These are phyloP conservation scores for Amaranthus palmeri DNA, from an alignment of 148 eudicot genomes.

Conservation along the genomic window DNA sequence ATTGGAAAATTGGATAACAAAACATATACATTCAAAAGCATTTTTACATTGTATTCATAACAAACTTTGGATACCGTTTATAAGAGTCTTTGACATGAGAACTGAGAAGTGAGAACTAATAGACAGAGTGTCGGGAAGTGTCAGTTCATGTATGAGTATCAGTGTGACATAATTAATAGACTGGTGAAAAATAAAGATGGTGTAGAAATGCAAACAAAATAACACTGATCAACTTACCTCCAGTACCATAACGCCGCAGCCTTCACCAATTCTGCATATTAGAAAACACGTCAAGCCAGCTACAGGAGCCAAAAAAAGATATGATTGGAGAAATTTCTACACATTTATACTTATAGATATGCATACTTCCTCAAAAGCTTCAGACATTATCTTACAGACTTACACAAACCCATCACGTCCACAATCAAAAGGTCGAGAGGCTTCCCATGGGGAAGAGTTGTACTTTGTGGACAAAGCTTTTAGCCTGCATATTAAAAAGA, in stretches of 20 bases:
- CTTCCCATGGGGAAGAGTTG: slow-evolving; percentile 66
- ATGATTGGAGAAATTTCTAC: background rate
- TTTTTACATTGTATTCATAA: too few species aligned
- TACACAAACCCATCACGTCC: slow-evolving; percentile 96
- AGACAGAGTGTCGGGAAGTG: background rate
- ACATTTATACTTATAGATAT: background rate
- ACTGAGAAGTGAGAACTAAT: background rate
- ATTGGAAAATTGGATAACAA: too few species aligned
- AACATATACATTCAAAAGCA: too few species aligned
- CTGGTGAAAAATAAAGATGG: background rate
- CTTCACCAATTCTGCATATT: slow-evolving; percentile 82
- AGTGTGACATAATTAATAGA: background rate
- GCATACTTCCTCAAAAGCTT: slow-evolving; percentile 7
- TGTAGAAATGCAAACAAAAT: background rate
- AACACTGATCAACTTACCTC: slow-evolving; percentile 55
- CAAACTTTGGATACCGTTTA: too few species aligned
- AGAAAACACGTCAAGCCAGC: slow-evolving; percentile 12
- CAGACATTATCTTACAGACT: slow-evolving; percentile 31
- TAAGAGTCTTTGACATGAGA: background rate
- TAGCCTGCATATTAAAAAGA: slow-evolving; percentile 44
- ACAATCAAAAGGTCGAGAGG: slow-evolving; percentile 91
- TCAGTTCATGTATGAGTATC: background rate
- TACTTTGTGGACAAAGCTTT: slow-evolving; percentile 84
- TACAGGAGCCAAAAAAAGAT: background rate
- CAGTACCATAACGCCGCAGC: slow-evolving; percentile 80